These are phyloP conservation scores for Meredithiella fracta DNA, from an alignment of 2,329 filamentous ascomycete species.

Conservation along the genomic window DNA sequence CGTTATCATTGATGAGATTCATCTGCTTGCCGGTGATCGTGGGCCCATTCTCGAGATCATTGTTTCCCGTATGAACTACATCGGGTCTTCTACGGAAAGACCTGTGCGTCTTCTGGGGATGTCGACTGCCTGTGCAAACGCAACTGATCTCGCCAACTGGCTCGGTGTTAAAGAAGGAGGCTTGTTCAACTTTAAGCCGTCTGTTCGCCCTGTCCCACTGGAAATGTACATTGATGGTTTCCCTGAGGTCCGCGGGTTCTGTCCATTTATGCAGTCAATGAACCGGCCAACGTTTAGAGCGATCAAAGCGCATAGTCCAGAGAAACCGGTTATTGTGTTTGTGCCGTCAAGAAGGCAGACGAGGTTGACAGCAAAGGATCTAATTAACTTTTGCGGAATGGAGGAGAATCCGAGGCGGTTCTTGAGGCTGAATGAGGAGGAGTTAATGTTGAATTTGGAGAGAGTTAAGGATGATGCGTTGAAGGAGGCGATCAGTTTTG, in stretches of 20 bases:
- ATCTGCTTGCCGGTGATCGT: conserved; percentile 87
- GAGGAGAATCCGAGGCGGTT: conserved; percentile 93
- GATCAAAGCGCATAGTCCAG: conserved; percentile 89
- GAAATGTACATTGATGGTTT: conserved; percentile 98
- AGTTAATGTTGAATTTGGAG: conserved; percentile 71
- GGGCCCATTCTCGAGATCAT: conserved; percentile 98
- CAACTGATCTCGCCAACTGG: conserved; percentile 87
- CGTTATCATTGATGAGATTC: conserved; percentile 97
- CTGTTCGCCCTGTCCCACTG: conserved; percentile 84
- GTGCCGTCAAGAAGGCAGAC: conserved; percentile 92
- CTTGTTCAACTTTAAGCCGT: conserved; percentile 93
- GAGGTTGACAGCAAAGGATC: conserved; percentile 79
- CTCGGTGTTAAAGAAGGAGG: conserved; percentile 78
- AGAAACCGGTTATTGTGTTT: conserved; percentile 96
- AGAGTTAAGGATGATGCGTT: conserved; percentile 86
- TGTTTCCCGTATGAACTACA: conserved; percentile 91
- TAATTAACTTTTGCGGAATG: conserved; percentile 97
- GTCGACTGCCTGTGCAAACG: conserved; percentile 96
- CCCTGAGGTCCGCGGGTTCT: conserved; percentile 86
- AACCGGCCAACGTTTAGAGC: conserved; percentile 92
- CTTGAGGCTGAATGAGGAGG: conserved; percentile 85
- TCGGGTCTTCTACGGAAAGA: conserved; percentile 80
- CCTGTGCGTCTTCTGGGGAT: conserved; percentile 88
- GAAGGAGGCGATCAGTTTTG: conserved; percentile 88
- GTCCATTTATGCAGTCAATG: conserved; percentile 97